Evolutionary conservation across 2,329 filamentous ascomycete species (phyloP).

Genomic region (Ophiostoma australiae): DNA sequence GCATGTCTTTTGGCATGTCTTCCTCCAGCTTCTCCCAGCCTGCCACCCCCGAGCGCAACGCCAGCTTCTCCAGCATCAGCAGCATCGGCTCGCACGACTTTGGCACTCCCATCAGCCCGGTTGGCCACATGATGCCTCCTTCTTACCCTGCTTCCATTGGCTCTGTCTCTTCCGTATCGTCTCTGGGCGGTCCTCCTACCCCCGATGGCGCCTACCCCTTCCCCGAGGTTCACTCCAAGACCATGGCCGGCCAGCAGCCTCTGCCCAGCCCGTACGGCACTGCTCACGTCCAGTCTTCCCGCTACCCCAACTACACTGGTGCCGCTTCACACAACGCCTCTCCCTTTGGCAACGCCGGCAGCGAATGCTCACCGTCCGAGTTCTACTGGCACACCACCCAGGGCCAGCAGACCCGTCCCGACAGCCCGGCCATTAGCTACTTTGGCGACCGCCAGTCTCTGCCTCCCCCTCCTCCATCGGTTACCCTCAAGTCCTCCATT

Average conservation of each 20-base stretch:
- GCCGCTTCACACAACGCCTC: slow-evolving; percentile 8
- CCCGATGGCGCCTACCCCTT: slow-evolving; percentile 24
- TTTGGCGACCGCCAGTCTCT: slow-evolving; percentile 26
- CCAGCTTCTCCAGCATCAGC: slow-evolving; percentile 26
- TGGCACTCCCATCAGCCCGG: slow-evolving; percentile 51
- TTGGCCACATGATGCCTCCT: slow-evolving; percentile 73
- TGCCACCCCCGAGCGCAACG: slow-evolving; percentile 25
- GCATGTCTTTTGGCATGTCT: slow-evolving; percentile 15
- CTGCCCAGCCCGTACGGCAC: slow-evolving; percentile 36
- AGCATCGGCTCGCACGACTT: slow-evolving; percentile 12
- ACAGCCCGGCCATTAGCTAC: slow-evolving; percentile 32
- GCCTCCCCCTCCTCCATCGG: slow-evolving; percentile 26
- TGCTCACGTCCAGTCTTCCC: neutral
- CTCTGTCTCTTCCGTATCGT: slow-evolving; percentile 40
- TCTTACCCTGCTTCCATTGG: slow-evolving; percentile 78
- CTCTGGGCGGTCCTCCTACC: slow-evolving; percentile 22
- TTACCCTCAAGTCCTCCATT: slow-evolving; percentile 26
- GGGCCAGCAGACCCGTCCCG: slow-evolving; percentile 18
- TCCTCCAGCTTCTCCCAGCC: slow-evolving; percentile 21
- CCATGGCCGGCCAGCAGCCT: slow-evolving; percentile 18
- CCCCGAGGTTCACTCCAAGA: slow-evolving; percentile 18
- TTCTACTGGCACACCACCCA: slow-evolving; percentile 23
- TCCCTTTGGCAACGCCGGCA: slow-evolving; percentile 20
- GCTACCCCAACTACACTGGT: slow-evolving; percentile 15
- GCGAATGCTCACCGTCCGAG: slow-evolving; percentile 25